phyloP scores from a whole-genome alignment of 108 stramenopile species.

The Cyclotella choctawhatcheeana region DNA sequence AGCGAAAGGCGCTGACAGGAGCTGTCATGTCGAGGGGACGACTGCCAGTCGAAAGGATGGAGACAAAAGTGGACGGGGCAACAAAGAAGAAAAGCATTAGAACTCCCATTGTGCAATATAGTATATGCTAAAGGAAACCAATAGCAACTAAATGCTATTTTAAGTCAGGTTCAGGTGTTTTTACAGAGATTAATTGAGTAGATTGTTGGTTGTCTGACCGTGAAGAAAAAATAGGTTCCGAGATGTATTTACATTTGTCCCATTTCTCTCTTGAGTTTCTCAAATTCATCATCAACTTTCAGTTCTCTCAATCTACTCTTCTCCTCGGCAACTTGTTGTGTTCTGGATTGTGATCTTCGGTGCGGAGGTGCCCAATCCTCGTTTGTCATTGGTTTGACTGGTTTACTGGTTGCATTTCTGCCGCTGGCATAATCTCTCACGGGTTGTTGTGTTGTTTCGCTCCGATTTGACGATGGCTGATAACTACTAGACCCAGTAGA shows the following conservation, averaged over 20 bases:
- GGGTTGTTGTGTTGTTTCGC: conserved; percentile 1
- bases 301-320: conserved; percentile 75
- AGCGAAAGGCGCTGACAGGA: too few relatives aligned
- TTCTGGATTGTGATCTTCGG: conserved; percentile 64
- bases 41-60: too few relatives aligned
- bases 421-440: background rate
- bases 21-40: too few relatives aligned
- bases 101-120: too few relatives aligned
- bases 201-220: too few relatives aligned
- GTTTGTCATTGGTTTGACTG: background rate
- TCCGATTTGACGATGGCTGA: background rate
- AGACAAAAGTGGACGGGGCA: too few relatives aligned
- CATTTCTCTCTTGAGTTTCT: conserved; percentile 82
- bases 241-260: conserved; percentile 65
- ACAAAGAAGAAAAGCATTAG: too few relatives aligned
- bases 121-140: too few relatives aligned
- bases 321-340: conserved; percentile 54
- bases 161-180: too few relatives aligned
- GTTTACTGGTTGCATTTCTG: conserved; percentile 11
- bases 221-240: background rate
- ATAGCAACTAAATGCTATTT: too few relatives aligned
- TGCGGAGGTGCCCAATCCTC: conserved; percentile 73
- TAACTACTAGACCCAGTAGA: too few relatives aligned
- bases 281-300: conserved; percentile 90
- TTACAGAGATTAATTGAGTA: too few relatives aligned